Evolutionary conservation across 1,139 yeast species (phyloP).

Genomic region (Kazachstania sp.): DNA sequence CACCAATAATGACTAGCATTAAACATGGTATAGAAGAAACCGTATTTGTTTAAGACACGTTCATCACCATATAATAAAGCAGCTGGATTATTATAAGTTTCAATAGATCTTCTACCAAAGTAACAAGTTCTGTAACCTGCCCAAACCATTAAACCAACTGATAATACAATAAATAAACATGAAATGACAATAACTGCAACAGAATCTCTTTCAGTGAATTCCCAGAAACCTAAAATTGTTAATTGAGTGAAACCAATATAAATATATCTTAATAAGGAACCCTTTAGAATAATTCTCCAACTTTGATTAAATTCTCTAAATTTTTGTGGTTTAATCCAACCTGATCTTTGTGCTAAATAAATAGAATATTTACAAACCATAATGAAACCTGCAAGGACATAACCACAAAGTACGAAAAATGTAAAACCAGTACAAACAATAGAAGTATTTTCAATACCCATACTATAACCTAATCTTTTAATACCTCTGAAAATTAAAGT

Average conservation of each 20-base stretch:
- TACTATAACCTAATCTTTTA: slow-evolving; percentile 58
- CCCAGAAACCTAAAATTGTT: slow-evolving; percentile 63
- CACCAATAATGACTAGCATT: slow-evolving; percentile 69
- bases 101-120: slow-evolving; percentile 50
- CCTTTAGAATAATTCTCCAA: slow-evolving; percentile 53
- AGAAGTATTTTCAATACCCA: slow-evolving; percentile 63
- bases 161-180: slow-evolving; percentile 48
- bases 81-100: slow-evolving; percentile 59
- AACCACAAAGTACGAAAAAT: slow-evolving; percentile 61
- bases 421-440: slow-evolving; percentile 71
- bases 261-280: slow-evolving; percentile 58
- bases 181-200: slow-evolving; percentile 71
- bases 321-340: slow-evolving; percentile 41
- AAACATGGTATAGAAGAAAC: slow-evolving; percentile 78
- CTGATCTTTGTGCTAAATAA: slow-evolving; percentile 37
- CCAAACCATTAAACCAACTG: slow-evolving; percentile 49
- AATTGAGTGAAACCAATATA: slow-evolving; percentile 72
- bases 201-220: slow-evolving; percentile 60
- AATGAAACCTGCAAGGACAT: slow-evolving; percentile 45
- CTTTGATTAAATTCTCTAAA: slow-evolving; percentile 44
- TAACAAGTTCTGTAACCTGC: slow-evolving; percentile 49
- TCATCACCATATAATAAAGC: slow-evolving; percentile 68
- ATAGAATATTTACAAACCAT: slow-evolving; percentile 43
- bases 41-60: slow-evolving; percentile 55
- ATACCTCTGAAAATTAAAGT: slow-evolving; percentile 66